phyloP scores from a whole-genome alignment of 2,329 filamentous ascomycete species.

The Scopulariopsis brevicaulis region DNA sequence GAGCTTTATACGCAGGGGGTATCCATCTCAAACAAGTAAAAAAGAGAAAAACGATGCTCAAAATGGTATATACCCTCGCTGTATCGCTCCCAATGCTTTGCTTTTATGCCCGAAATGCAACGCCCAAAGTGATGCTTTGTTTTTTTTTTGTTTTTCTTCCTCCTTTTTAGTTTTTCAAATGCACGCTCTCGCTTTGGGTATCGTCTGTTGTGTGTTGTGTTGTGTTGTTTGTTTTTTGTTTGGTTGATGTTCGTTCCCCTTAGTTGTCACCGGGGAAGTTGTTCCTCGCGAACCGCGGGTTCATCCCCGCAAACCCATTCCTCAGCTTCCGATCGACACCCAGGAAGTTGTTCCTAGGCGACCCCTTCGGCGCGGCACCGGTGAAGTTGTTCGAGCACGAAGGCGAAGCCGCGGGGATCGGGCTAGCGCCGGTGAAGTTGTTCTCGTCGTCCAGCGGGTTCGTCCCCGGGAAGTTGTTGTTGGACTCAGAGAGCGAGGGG shows the following conservation, averaged over 20 bases:
- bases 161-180: not conserved
- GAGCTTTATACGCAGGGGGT: too few relatives aligned
- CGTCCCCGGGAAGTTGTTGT: slow-evolving; percentile 9
- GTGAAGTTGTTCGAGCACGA: slow-evolving; percentile 8
- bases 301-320: not conserved
- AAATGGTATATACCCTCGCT: too few relatives aligned
- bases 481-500: slow-evolving; percentile 2
- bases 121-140: not conserved
- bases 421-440: slow-evolving; percentile 8
- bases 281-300: not conserved
- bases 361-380: not conserved
- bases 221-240: too few relatives aligned
- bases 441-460: slow-evolving; percentile 6
- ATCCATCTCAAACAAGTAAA: too few relatives aligned
- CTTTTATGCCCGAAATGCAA: not conserved
- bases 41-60: too few relatives aligned
- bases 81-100: not conserved
- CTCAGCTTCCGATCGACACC: not conserved
- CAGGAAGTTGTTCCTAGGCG: not conserved
- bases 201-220: too few relatives aligned
- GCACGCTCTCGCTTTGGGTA: not conserved
- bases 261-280: slow-evolving; percentile 4
- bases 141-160: not conserved
- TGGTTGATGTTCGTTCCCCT: not conserved
- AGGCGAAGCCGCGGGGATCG: not conserved